A percentile compares a stretch with the other conserved stretches of the same genome.
Conservation (phyloP, 768 basidiomycete genomes). For the Amanita exitialis region DNA sequence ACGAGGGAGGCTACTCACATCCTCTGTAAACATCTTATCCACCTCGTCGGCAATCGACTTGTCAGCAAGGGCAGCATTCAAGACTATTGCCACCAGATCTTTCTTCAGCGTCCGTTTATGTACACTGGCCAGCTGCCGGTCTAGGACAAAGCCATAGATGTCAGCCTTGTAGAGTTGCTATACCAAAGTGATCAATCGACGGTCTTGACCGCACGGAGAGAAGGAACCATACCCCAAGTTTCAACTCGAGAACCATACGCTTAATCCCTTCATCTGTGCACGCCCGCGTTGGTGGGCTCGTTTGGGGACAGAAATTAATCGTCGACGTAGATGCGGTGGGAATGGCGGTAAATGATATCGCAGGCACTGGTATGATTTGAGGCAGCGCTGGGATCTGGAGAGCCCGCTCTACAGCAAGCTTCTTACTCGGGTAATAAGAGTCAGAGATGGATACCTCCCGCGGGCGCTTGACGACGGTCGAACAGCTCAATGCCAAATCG, state of each 20-base stretch:
- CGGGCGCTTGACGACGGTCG: slow-evolving; percentile 1
- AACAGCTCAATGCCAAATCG: not conserved
- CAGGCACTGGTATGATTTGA: not conserved
- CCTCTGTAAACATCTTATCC: not conserved
- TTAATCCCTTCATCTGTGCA: not conserved
- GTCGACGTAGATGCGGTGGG: not conserved
- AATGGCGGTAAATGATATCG: not conserved
- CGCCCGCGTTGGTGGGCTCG: not conserved
- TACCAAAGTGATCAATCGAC: not conserved
- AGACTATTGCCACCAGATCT: not conserved
- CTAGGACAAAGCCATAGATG: not conserved
- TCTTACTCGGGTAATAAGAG: slow-evolving; percentile 1
- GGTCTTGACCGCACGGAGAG: not conserved
- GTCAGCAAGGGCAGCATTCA: slow-evolving; percentile 1
- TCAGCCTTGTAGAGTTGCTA: slow-evolving; percentile 4
- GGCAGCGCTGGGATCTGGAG: not conserved
- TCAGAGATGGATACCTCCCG: not conserved
- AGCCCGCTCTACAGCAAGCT: not conserved
- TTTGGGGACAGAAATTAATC: not conserved
- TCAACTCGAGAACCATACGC: not conserved
- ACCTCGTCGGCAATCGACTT: not conserved
- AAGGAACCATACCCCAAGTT: not conserved
- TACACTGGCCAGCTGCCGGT: not conserved
- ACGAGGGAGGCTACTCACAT: not conserved
- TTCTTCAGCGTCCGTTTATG: slow-evolving; percentile 3